A percentile compares a stretch with the other conserved stretches of the same genome.
These are phyloP conservation scores for Xenoacremonium recifei DNA, from an alignment of 2,329 filamentous ascomycete genomes.

Conservation along the genomic window DNA sequence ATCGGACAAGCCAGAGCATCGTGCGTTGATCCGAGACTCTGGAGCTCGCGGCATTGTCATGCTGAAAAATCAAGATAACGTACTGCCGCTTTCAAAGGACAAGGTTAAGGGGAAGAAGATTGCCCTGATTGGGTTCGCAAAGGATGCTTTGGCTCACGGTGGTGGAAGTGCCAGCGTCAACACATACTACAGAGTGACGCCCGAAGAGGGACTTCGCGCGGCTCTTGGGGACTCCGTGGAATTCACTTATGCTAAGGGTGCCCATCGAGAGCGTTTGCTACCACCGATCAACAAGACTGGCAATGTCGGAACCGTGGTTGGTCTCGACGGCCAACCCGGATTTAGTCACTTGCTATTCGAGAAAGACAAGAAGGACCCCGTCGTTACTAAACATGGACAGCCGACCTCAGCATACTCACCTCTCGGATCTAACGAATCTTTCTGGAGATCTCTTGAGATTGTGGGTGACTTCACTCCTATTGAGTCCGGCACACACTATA, in stretches of 20 bases:
- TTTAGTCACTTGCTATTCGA: slow-evolving; percentile 32
- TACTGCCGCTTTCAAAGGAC: slow-evolving; percentile 53
- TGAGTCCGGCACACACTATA: slow-evolving; percentile 30
- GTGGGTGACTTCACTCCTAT: slow-evolving; percentile 30
- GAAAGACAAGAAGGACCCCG: slow-evolving; percentile 23
- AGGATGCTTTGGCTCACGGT: slow-evolving; percentile 33
- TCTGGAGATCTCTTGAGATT: slow-evolving; percentile 26
- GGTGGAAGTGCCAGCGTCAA: slow-evolving; percentile 37
- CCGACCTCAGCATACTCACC: slow-evolving; percentile 23
- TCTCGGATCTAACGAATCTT: slow-evolving; percentile 18
- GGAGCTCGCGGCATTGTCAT: slow-evolving; percentile 57
- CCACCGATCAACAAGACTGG: too few relatives aligned
- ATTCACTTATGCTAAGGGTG: slow-evolving; percentile 30
- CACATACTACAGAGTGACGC: slow-evolving; percentile 33
- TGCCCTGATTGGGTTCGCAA: slow-evolving; percentile 33
- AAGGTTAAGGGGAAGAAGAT: slow-evolving; percentile 31
- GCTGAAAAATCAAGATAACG: slow-evolving; percentile 58
- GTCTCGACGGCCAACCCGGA: slow-evolving; percentile 31
- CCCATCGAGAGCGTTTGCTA: too few relatives aligned
- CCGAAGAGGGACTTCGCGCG: slow-evolving; percentile 31
- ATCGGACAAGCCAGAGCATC: slow-evolving; percentile 32
- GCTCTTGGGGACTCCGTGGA: slow-evolving; percentile 24
- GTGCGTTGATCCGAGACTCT: slow-evolving; percentile 27
- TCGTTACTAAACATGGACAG: slow-evolving; percentile 22
- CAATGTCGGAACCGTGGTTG: slow-evolving; percentile 21